Evolutionary conservation across 441 rosid genomes (phyloP).

Genomic region (Dalechampia spathulata): DNA sequence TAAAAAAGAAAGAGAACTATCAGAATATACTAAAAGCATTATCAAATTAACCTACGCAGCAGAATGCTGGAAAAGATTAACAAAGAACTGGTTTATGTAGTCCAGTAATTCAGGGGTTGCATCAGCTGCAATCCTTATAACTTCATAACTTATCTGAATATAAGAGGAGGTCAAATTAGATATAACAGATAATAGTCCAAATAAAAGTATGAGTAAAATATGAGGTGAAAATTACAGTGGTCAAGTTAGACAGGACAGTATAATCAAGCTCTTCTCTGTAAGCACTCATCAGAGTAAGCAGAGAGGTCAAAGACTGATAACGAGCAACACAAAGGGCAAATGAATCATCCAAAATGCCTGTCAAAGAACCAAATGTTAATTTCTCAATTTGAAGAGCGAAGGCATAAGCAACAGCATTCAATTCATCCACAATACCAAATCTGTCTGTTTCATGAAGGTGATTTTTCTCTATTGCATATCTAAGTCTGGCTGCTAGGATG

Average conservation of each 20-base stretch:
- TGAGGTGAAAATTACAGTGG: conserved; percentile 45
- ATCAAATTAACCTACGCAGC: conserved; percentile 54
- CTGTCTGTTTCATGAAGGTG: conserved; percentile 62
- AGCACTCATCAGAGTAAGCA: conserved; percentile 74
- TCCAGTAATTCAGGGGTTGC: conserved; percentile 54
- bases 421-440: conserved; percentile 46
- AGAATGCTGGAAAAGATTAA: conserved; percentile 48
- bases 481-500: conserved; percentile 62
- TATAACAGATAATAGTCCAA: neutral
- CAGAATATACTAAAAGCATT: neutral
- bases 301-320: conserved; percentile 65
- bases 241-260: conserved; percentile 76
- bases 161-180: conserved; percentile 19
- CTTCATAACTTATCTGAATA: conserved; percentile 62
- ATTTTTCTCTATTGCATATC: conserved; percentile 63
- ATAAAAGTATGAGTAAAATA: conserved; percentile 2
- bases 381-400: conserved; percentile 1
- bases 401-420: conserved; percentile 4
- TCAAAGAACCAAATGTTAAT: conserved; percentile 19
- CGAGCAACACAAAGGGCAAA: conserved; percentile 94
- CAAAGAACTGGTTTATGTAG: conserved; percentile 51
- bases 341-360: conserved; percentile 91
- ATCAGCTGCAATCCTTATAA: conserved; percentile 71
- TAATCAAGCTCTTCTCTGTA: conserved; percentile 76
- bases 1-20: no score